Evolutionary conservation across 352 stramenopile species (phyloP).

Genomic region (Phytopythium aichiense): DNA sequence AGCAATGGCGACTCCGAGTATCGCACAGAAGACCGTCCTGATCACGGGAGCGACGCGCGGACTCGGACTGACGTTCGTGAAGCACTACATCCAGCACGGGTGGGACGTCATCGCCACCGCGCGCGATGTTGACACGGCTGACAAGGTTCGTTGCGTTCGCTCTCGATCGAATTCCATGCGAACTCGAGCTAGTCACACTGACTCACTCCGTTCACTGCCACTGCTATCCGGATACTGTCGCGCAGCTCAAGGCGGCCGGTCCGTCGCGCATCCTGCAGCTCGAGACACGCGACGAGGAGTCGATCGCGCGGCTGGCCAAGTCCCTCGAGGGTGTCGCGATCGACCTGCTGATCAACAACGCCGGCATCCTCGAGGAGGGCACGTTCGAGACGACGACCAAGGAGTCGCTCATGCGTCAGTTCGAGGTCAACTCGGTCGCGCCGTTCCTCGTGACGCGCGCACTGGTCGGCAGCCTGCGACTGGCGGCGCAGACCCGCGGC

Average conservation of each 20-base stretch:
- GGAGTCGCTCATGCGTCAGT: slow-evolving; percentile 30
- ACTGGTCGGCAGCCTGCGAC: slow-evolving; percentile 22
- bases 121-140: slow-evolving; percentile 31
- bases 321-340: slow-evolving; percentile 25
- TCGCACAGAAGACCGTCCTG: slow-evolving; percentile 35
- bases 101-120: slow-evolving; percentile 53
- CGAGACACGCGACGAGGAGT: slow-evolving; percentile 30
- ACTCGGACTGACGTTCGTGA: slow-evolving; percentile 43
- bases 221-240: not conserved
- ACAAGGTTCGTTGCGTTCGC: slow-evolving; percentile 17
- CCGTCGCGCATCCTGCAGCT: slow-evolving; percentile 28
- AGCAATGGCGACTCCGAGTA: not conserved
- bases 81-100: slow-evolving; percentile 34
- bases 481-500: slow-evolving; percentile 10
- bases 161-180: no score
- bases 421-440: slow-evolving; percentile 45
- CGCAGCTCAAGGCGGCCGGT: slow-evolving; percentile 18
- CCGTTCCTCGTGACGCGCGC: slow-evolving; percentile 37
- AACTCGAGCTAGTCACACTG: no score
- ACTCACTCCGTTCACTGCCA: not conserved
- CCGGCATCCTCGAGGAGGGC: slow-evolving; percentile 23
- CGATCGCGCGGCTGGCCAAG: slow-evolving; percentile 19
- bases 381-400: slow-evolving; percentile 24
- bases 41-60: slow-evolving; percentile 60
- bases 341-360: slow-evolving; percentile 49